These are phyloP conservation scores for Scheffersomyces titani DNA, from an alignment of 1,139 yeast genomes.

Conservation along the genomic window DNA sequence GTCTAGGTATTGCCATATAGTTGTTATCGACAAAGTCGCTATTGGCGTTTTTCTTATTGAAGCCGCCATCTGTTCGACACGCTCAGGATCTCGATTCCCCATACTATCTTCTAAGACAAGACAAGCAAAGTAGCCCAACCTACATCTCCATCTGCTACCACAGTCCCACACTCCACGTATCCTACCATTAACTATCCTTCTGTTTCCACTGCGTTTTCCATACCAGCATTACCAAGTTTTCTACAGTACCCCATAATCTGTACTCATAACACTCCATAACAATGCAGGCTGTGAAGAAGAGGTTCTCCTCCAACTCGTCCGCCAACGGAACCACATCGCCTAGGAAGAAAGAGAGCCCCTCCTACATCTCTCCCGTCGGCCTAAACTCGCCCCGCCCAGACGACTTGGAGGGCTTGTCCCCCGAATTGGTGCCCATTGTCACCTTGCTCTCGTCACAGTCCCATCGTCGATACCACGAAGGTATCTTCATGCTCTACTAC, in stretches of 20 bases:
- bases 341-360: slow-evolving; percentile 7
- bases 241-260: too few relatives aligned
- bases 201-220: too few relatives aligned
- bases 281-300: slow-evolving; percentile 12
- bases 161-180: too few relatives aligned
- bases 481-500: slow-evolving; percentile 69
- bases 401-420: slow-evolving; percentile 40
- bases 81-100: too few relatives aligned
- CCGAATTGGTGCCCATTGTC: slow-evolving; percentile 75
- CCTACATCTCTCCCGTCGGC: slow-evolving; percentile 3
- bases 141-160: too few relatives aligned
- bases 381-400: slow-evolving; percentile 1
- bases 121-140: too few relatives aligned
- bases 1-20: not conserved
- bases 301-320: slow-evolving; percentile 11
- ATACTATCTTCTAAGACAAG: too few relatives aligned
- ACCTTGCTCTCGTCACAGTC: slow-evolving; percentile 71
- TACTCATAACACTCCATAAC: not conserved
- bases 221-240: too few relatives aligned
- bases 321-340: slow-evolving; percentile 9
- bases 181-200: too few relatives aligned
- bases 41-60: too few relatives aligned
- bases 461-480: slow-evolving; percentile 74
- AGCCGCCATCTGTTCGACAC: too few relatives aligned
- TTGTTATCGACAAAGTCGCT: not conserved